Evolutionary conservation across 2,329 filamentous ascomycete species (phyloP).

Genomic region (Rasamsonia emersonii): DNA sequence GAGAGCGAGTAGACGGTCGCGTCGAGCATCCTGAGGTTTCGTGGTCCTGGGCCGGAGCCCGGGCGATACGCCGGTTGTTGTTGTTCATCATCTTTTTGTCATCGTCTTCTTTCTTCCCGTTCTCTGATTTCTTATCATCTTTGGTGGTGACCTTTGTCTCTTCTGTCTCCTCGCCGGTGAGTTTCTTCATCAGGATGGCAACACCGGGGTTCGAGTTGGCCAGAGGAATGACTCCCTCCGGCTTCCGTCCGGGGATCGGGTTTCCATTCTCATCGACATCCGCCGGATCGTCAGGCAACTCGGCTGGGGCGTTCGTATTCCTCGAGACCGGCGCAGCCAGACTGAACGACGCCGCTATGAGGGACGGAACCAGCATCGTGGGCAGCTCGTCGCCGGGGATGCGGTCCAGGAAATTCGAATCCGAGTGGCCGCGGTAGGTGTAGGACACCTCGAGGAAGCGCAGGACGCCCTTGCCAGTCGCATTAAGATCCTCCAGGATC

Average conservation of each 20-base stretch:
- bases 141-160: background rate
- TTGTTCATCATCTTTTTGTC: slow-evolving; percentile 20
- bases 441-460: slow-evolving; percentile 41
- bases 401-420: slow-evolving; percentile 34
- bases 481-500: slow-evolving; percentile 12
- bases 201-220: slow-evolving; percentile 1
- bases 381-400: slow-evolving; percentile 31
- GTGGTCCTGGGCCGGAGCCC: slow-evolving; percentile 20
- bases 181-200: slow-evolving; percentile 7
- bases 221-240: slow-evolving; percentile 8
- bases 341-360: slow-evolving; percentile 33
- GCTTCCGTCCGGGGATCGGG: slow-evolving; percentile 7
- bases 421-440: slow-evolving; percentile 36
- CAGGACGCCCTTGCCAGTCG: slow-evolving; percentile 22
- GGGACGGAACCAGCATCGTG: slow-evolving; percentile 24
- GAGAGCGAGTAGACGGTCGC: slow-evolving; percentile 34
- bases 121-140: background rate
- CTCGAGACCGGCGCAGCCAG: slow-evolving; percentile 22
- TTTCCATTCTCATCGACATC: slow-evolving; percentile 9
- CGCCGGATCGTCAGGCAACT: slow-evolving; percentile 12
- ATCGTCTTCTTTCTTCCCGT: background rate
- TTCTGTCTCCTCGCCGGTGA: slow-evolving; percentile 2
- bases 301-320: slow-evolving; percentile 13
- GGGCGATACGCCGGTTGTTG: slow-evolving; percentile 23
- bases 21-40: slow-evolving; percentile 29